Evolutionary conservation across 2,329 filamentous ascomycete species (phyloP).

Genomic region (Aspergillus amoenus): DNA sequence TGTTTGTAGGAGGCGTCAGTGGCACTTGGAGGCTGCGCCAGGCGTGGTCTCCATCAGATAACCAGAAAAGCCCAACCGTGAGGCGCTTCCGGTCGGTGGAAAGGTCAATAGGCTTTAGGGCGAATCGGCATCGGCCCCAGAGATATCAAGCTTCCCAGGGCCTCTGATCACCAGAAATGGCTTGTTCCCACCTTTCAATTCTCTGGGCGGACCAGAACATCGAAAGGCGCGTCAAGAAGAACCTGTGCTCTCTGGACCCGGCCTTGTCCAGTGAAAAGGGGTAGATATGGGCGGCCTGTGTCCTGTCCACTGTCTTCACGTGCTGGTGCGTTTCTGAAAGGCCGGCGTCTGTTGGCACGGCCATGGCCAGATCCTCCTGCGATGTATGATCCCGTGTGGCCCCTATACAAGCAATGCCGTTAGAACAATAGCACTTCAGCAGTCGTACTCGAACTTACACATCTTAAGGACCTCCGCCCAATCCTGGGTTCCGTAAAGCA

Average conservation of each 20-base stretch:
- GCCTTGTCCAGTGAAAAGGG: not conserved
- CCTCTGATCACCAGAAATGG: not conserved
- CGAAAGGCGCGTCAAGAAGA: not conserved
- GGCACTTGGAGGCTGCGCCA: not conserved
- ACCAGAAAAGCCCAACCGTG: not conserved
- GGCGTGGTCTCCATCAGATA: not conserved
- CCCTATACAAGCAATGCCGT: no score
- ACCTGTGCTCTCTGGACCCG: not conserved
- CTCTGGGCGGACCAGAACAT: not conserved
- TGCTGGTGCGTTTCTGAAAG: no score
- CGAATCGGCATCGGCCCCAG: not conserved
- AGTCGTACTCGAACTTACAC: no score
- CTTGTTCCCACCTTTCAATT: not conserved
- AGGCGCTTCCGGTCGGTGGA: not conserved
- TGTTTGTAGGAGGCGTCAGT: not conserved
- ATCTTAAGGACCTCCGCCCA: no score
- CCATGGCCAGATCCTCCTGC: no score
- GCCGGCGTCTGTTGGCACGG: no score
- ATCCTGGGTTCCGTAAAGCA: no score
- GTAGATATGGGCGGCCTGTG: not conserved
- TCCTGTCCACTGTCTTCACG: not conserved
- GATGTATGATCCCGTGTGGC: no score
- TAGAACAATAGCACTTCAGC: no score
- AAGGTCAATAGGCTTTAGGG: not conserved
- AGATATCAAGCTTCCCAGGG: no score